These are phyloP conservation scores for Moniliophthora roreri DNA, from an alignment of 1,284 basidiomycete species.

Conservation along the genomic window DNA sequence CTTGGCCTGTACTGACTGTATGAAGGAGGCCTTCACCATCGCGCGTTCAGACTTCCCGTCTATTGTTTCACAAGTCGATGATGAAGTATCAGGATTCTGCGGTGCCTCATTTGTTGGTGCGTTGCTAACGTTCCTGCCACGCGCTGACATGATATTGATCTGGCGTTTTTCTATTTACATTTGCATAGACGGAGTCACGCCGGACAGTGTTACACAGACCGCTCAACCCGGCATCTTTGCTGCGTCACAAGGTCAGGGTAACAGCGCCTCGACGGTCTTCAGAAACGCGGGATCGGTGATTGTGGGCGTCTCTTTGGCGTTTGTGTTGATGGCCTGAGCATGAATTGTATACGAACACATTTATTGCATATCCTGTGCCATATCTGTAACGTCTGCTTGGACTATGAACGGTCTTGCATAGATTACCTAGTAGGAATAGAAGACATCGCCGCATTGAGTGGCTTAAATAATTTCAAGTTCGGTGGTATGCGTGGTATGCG, in stretches of 20 bases:
- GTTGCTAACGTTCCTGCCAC: constrained; percentile 16
- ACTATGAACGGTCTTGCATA: too few species aligned
- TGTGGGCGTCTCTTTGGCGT: constrained; percentile 1
- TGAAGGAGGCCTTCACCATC: constrained; percentile 43
- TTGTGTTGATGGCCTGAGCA: constrained; percentile 10
- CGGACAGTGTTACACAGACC: constrained; percentile 14
- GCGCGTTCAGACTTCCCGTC: constrained; percentile 29
- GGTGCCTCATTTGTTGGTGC: constrained; percentile 45
- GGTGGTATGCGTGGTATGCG: too few species aligned
- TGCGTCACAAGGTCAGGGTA: constrained; percentile 1
- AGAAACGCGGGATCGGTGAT: neutral
- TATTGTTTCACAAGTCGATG: constrained; percentile 20
- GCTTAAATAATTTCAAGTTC: too few species aligned
- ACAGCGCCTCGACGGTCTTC: neutral
- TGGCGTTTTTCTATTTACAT: constrained; percentile 7
- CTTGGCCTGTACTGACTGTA: constrained; percentile 45
- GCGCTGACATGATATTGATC: neutral
- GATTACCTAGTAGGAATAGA: too few species aligned
- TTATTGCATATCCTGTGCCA: too few species aligned
- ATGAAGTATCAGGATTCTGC: constrained; percentile 30
- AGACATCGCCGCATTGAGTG: too few species aligned
- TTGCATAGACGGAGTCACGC: constrained; percentile 19
- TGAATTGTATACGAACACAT: too few species aligned
- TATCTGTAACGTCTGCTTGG: too few species aligned
- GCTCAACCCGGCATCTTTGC: constrained; percentile 16